Percentiles rank a stretch among this genome's conserved stretches.
Conservation (phyloP, 148 eudicot genomes). For the Spergularia marina region DNA sequence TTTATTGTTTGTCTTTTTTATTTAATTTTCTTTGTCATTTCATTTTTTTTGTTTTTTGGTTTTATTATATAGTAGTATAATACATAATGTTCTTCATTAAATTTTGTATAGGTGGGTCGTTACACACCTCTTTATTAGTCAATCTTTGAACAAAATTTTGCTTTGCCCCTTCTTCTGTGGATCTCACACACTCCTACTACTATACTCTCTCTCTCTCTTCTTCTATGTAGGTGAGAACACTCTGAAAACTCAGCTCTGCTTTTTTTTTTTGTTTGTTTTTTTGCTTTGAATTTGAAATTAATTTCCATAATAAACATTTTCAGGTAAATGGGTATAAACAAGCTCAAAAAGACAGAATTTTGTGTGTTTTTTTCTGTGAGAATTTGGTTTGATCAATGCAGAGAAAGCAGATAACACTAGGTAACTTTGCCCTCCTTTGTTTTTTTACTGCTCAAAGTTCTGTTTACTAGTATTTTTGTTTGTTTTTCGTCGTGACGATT, state of each 20-base stretch:
- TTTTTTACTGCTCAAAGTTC: neutral
- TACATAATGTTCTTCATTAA: neutral
- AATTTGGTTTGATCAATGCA: conserved; percentile 25
- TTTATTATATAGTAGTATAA: too few species aligned
- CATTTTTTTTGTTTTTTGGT: neutral
- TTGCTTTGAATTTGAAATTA: neutral
- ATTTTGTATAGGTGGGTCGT: conserved; percentile 24
- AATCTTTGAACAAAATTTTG: conserved; percentile 8
- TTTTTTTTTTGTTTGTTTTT: neutral
- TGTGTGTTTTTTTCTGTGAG: neutral
- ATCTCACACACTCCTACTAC: conserved; percentile 25
- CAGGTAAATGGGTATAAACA: conserved; percentile 6
- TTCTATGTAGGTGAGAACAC: conserved; percentile 17
- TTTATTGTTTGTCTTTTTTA: neutral
- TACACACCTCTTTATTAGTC: conserved; percentile 24
- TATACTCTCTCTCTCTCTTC: conserved; percentile 1
- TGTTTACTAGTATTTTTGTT: neutral
- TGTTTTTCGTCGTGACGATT: neutral
- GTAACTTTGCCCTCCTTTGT: conserved; percentile 10
- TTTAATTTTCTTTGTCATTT: neutral
- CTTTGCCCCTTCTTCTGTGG: conserved; percentile 14
- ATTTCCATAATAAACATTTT: neutral
- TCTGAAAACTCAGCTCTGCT: neutral
- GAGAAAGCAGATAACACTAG: neutral
- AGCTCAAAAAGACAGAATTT: neutral